Base-by-base conservation (phyloP, 2,329 filamentous ascomycete species). In the Chaetomiaceae sp. region DNA sequence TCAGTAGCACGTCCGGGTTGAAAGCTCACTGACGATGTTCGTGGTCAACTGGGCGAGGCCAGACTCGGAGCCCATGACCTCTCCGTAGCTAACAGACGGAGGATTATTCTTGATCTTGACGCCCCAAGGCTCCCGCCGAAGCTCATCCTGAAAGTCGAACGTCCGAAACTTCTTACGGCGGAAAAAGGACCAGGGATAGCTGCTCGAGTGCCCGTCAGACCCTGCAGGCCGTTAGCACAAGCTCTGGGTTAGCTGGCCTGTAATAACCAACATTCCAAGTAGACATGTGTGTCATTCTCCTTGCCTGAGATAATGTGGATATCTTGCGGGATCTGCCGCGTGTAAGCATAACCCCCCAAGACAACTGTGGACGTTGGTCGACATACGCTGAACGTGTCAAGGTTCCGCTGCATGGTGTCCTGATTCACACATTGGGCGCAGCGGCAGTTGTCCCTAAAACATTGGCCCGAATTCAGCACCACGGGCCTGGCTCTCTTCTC, bases 391-490 rank as follows among this genome's bases (percentile, higher is more conserved):
- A 89, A 89, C 0, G 83, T 88, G 63, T 89, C 79, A 51, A 87
- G 75, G 47, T 80, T 78, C 23, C 85, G 75, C 68, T 91, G 88
- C 67, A 77, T 82, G 4, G 88, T 91, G 56, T 84, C 80, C 53
- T 80, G 79, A 67, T 90, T 85, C 22, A 87, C 76, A 65, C 88
- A 91, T 55, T 72, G 67, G 1, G 68, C 62, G 65, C 87, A 91
- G 54, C 83, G 84, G 64, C 88, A 91, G 63, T 89, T 87, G 62
- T 91, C 87, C 58, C 87, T 85, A 14, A 9, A 7, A 29, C 17
- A 11, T 20, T 20, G 14, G 9, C 27, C 34, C 23, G 17, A 14
- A 11, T 31, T 31, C 2, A 11, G 15, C n/a, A 27, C 46, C 9
- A 51, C 25, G 27, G 14, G 14, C 40, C 9, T 17, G 4, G 9